Percentiles rank a stretch among this genome's conserved stretches.
These are phyloP conservation scores for Vaccinium macrocarpon DNA, from an alignment of 148 eudicot genomes.

Conservation along the genomic window DNA sequence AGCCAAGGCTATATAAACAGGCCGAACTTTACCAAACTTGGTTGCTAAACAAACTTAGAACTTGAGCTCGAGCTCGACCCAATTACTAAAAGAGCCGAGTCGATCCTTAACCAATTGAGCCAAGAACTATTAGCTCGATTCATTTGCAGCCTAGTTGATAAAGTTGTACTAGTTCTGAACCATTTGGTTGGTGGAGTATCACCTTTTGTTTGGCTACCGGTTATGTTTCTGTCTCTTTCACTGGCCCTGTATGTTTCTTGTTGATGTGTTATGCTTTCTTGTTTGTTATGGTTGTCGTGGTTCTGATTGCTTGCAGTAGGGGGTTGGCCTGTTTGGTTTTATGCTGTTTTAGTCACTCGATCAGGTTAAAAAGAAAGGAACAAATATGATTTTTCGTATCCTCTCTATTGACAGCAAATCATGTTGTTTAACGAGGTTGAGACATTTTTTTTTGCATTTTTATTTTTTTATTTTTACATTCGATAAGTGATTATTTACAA, in stretches of 20 bases:
- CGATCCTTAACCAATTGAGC: too few species aligned
- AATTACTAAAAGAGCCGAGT: too few species aligned
- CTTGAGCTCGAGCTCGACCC: too few species aligned
- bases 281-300: neutral
- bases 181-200: neutral
- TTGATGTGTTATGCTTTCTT: neutral
- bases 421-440: neutral
- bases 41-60: too few species aligned
- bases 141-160: too few species aligned
- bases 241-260: neutral
- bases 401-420: neutral
- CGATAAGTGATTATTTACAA: too few species aligned
- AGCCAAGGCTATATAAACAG: too few species aligned
- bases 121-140: too few species aligned
- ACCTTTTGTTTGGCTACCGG: neutral
- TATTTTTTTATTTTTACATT: too few species aligned
- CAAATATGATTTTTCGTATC: neutral
- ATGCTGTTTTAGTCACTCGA: neutral
- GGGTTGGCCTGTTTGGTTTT: neutral
- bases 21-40: too few species aligned
- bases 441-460: neutral
- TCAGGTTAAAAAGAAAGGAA: neutral
- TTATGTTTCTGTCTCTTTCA: neutral
- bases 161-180: too few species aligned
- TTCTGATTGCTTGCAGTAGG: neutral